Conservation (phyloP, 2,329 filamentous ascomycete species). For the Chaetoscypha palmicola region DNA sequence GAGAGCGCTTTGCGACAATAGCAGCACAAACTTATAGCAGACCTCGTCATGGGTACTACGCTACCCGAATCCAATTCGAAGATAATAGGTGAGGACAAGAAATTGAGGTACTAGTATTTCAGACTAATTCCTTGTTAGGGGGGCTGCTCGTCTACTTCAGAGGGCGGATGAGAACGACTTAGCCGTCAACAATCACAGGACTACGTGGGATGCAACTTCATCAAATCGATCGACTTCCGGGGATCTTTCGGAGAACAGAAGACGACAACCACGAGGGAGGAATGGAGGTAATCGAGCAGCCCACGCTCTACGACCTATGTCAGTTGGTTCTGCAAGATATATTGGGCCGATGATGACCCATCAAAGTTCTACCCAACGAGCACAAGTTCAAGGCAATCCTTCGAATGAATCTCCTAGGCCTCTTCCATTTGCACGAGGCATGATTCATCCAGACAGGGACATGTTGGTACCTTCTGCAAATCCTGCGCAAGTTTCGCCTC, state of each 20-base stretch:
- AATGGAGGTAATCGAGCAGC: slow-evolving; percentile 14
- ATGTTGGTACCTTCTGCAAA: too few relatives aligned
- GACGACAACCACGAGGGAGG: slow-evolving; percentile 22
- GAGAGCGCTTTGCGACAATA: slow-evolving; percentile 10
- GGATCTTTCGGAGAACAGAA: slow-evolving; percentile 21
- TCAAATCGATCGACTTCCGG: slow-evolving; percentile 9
- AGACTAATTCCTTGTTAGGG: too few relatives aligned
- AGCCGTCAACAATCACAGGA: slow-evolving; percentile 6
- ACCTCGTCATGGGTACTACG: too few relatives aligned
- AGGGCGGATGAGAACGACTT: slow-evolving; percentile 12
- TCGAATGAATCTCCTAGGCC: too few relatives aligned
- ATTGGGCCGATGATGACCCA: slow-evolving; percentile 6
- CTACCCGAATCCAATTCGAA: too few relatives aligned
- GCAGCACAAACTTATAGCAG: slow-evolving; percentile 1
- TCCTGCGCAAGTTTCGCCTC: slow-evolving; percentile 1
- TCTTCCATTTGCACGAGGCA: too few relatives aligned
- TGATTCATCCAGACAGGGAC: too few relatives aligned
- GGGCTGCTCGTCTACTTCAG: neutral
- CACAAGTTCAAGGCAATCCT: too few relatives aligned
- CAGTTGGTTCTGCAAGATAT: slow-evolving; percentile 21
- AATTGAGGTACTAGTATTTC: too few relatives aligned
- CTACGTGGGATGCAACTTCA: slow-evolving; percentile 11
- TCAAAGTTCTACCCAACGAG: slow-evolving; percentile 5
- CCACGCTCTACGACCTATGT: slow-evolving; percentile 18
- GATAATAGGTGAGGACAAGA: too few relatives aligned